These are phyloP conservation scores for Debaryomyces robertsiae DNA, from an alignment of 1,139 yeast genomes.

Conservation along the genomic window DNA sequence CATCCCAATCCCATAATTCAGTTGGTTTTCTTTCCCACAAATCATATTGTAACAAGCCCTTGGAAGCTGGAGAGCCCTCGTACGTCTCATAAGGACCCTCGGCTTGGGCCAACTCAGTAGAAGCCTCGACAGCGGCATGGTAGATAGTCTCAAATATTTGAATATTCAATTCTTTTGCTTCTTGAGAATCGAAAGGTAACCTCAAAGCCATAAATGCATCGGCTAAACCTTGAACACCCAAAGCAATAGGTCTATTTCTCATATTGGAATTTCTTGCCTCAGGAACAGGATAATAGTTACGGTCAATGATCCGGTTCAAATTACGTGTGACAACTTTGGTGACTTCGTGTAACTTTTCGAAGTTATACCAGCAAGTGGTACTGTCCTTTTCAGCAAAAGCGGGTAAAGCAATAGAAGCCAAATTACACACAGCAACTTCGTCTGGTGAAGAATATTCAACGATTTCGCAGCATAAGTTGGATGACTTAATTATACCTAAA, in stretches of 20 bases:
- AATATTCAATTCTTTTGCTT: constrained; percentile 56
- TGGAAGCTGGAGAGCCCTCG: constrained; percentile 61
- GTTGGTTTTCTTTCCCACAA: constrained; percentile 62
- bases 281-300: constrained; percentile 58
- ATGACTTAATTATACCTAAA: constrained; percentile 57
- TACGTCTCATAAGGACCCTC: constrained; percentile 53
- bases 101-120: constrained; percentile 51
- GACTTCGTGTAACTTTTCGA: constrained; percentile 55
- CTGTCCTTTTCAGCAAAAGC: constrained; percentile 56
- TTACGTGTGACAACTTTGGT: constrained; percentile 56
- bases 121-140: constrained; percentile 60
- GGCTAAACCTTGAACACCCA: constrained; percentile 67
- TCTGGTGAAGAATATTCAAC: constrained; percentile 56
- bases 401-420: constrained; percentile 62
- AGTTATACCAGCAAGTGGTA: constrained; percentile 48
- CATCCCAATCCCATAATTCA: constrained; percentile 60
- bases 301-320: constrained; percentile 58
- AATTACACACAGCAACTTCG: constrained; percentile 60
- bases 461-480: constrained; percentile 61
- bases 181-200: constrained; percentile 59
- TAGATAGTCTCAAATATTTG: constrained; percentile 64
- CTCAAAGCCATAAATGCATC: constrained; percentile 59
- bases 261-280: constrained; percentile 55
- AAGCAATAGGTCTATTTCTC: constrained; percentile 62
- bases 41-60: constrained; percentile 59